Conservation (phyloP, 805 yeast genomes). For the fission yeast (Schizosaccharomyces pombe) region DNA sequence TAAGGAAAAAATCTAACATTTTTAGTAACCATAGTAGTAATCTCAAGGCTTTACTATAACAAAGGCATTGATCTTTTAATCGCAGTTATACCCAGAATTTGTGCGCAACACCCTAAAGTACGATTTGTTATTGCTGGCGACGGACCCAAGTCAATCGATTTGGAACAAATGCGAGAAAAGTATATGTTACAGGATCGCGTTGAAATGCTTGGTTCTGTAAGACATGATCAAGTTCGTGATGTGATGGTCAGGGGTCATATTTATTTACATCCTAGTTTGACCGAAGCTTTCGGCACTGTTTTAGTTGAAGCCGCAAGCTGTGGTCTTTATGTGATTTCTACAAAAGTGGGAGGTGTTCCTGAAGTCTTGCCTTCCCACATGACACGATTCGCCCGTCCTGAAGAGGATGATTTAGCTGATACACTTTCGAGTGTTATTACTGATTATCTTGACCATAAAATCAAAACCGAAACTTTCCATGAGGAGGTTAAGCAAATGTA, state of each 20-base stretch:
- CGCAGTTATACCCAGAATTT: slow-evolving; percentile 65
- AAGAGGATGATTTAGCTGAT: slow-evolving; percentile 55
- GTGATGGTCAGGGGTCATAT: slow-evolving; percentile 87
- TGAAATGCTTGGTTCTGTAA: slow-evolving; percentile 58
- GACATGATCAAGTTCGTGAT: slow-evolving; percentile 80
- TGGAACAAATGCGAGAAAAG: slow-evolving; percentile 85
- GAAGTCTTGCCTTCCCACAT: slow-evolving; percentile 82
- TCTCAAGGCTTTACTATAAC: slow-evolving; percentile 79
- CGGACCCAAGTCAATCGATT: slow-evolving; percentile 83
- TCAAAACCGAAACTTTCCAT: slow-evolving; percentile 61
- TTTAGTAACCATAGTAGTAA: slow-evolving; percentile 56
- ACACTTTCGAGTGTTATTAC: slow-evolving; percentile 52
- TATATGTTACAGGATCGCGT: slow-evolving; percentile 72
- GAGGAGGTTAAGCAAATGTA: slow-evolving; percentile 58
- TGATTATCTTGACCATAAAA: slow-evolving; percentile 28
- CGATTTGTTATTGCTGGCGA: slow-evolving; percentile 81
- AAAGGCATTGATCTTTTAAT: slow-evolving; percentile 82
- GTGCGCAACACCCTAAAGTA: slow-evolving; percentile 37
- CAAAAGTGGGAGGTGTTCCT: slow-evolving; percentile 92
- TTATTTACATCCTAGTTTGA: slow-evolving; percentile 74
- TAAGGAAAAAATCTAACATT: not conserved
- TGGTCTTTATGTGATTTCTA: slow-evolving; percentile 78
- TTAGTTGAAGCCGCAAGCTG: slow-evolving; percentile 94
- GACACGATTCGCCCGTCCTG: slow-evolving; percentile 79
- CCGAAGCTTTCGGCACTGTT: slow-evolving; percentile 96